Evolutionary conservation across 2,329 filamentous ascomycete species (phyloP).

Genomic region (Simplicillium aogashimaense): DNA sequence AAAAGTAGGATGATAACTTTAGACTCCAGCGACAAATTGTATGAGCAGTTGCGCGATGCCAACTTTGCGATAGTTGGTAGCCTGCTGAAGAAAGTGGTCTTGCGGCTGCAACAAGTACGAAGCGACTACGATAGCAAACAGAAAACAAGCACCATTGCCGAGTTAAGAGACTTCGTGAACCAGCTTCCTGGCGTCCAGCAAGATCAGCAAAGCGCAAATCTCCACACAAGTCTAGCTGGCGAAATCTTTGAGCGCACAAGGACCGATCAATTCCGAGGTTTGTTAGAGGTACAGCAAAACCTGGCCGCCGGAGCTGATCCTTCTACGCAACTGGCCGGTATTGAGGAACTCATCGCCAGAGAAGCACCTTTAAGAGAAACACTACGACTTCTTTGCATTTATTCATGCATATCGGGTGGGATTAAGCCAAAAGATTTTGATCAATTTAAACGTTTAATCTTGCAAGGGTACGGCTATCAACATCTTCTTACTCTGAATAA

Average conservation of each 20-base stretch:
- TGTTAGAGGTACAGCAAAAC: constrained; percentile 92
- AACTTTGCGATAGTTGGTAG: constrained; percentile 94
- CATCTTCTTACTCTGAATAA: constrained; percentile 83
- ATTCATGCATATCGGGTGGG: constrained; percentile 82
- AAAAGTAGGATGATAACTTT: constrained; percentile 81
- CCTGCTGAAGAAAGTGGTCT: constrained; percentile 81
- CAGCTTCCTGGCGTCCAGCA: constrained; percentile 87
- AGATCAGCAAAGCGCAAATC: constrained; percentile 84
- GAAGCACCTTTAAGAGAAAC: constrained; percentile 73
- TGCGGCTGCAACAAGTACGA: constrained; percentile 73
- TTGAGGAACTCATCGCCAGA: constrained; percentile 90
- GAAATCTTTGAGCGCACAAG: constrained; percentile 91
- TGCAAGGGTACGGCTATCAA: constrained; percentile 92
- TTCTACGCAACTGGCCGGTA: constrained; percentile 76
- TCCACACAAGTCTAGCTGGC: constrained; percentile 86
- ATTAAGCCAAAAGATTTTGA: constrained; percentile 85
- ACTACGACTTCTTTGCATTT: constrained; percentile 77
- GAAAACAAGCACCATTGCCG: constrained; percentile 75
- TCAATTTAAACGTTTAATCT: constrained; percentile 73
- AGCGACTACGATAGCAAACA: constrained; percentile 86
- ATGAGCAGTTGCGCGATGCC: constrained; percentile 75
- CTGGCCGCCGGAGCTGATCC: constrained; percentile 85
- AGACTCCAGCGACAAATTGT: constrained; percentile 82
- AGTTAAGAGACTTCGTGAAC: constrained; percentile 90
- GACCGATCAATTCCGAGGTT: constrained; percentile 77